Percentiles rank a stretch among this genome's conserved stretches.
Conservation (phyloP, 768 basidiomycete genomes). For the Exidia glandulosa region DNA sequence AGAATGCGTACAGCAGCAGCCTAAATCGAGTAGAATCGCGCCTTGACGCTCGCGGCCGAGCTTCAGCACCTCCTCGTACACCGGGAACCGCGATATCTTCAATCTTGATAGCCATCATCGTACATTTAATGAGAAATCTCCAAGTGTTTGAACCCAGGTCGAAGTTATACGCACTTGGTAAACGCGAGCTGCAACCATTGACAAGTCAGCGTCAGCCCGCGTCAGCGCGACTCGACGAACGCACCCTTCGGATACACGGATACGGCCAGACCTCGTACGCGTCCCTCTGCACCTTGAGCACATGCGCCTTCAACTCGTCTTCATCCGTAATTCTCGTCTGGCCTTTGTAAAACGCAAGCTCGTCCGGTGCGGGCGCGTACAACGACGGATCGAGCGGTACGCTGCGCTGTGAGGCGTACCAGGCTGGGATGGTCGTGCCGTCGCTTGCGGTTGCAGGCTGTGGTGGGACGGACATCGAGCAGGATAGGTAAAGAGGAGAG, state of each 20-base stretch:
- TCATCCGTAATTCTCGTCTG: constrained; percentile 20
- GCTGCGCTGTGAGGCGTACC: too few species aligned
- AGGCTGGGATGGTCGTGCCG: too few species aligned
- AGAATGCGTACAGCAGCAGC: background rate
- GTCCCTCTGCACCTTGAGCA: constrained; percentile 16
- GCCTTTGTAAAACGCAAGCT: constrained; percentile 11
- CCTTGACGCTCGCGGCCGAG: background rate
- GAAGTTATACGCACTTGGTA: too few species aligned
- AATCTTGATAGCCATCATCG: too few species aligned
- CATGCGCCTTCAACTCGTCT: constrained; percentile 20
- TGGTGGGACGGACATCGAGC: too few species aligned
- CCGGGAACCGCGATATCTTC: background rate
- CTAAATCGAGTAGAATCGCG: background rate
- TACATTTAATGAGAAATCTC: too few species aligned
- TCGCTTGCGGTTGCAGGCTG: too few species aligned
- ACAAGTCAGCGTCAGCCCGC: background rate
- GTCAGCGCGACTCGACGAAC: background rate
- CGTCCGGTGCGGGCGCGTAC: background rate
- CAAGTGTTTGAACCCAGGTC: too few species aligned
- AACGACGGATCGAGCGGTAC: background rate
- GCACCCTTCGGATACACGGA: background rate
- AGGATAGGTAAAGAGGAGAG: background rate
- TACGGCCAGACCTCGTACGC: constrained; percentile 11
- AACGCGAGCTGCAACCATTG: too few species aligned
- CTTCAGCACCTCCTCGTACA: background rate